phyloP scores from a whole-genome alignment of 495 filamentous ascomycete genomes.

The Xylaria acuta region DNA sequence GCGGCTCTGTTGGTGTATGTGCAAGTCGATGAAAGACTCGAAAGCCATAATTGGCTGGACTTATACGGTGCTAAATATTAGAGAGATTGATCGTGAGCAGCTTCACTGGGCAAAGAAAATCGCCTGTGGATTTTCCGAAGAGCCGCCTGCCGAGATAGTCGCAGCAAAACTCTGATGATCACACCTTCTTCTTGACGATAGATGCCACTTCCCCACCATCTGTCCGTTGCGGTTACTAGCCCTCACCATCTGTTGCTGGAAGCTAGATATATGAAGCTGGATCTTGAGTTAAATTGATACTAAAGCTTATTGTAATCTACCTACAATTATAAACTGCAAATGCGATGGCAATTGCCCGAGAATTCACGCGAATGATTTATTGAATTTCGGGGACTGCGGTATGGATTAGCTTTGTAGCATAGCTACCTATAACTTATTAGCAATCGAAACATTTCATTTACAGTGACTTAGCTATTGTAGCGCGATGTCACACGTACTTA shows the following conservation, averaged over 20 bases:
- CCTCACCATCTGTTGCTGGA: background rate
- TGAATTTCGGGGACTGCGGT: background rate
- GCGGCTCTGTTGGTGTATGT: constrained; percentile 60
- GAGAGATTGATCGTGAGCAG: constrained; percentile 60
- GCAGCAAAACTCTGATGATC: constrained; percentile 13
- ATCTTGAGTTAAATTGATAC: background rate
- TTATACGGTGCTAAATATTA: constrained; percentile 59
- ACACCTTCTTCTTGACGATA: background rate
- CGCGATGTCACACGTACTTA: background rate
- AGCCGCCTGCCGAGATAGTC: constrained; percentile 1
- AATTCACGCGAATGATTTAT: no score
- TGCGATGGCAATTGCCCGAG: background rate
- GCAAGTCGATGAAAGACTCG: constrained; percentile 54
- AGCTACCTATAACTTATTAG: background rate
- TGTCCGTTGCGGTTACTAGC: background rate
- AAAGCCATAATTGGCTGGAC: constrained; percentile 47
- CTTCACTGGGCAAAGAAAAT: constrained; percentile 47
- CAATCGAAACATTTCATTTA: background rate
- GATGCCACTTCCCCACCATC: background rate
- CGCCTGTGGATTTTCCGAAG: constrained; percentile 31
- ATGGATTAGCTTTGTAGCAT: background rate
- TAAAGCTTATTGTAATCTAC: background rate
- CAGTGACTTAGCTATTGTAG: background rate
- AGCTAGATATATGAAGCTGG: background rate
- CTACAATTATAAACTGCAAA: background rate